Base-by-base conservation (phyloP, 768 basidiomycete genomes). In the Leccinum barrowsii region DNA sequence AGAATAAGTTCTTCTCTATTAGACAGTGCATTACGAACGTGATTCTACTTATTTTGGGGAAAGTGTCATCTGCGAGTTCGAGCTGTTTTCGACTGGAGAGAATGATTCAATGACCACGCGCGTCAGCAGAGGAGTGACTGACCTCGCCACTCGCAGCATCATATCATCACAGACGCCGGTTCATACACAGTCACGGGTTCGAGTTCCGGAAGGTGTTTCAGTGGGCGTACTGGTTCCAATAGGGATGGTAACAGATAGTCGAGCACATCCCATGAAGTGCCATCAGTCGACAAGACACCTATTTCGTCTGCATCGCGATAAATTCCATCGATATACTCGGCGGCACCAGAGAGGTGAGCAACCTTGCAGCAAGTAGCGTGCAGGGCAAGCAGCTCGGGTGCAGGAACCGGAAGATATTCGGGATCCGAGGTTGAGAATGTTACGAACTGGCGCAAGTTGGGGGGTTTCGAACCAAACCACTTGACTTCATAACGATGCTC, bases 351-450 rank as follows among this genome's bases (percentile, higher is more conserved):
- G 5, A 70, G 44, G 46, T 69, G 62, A n/a, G 66, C 65, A 28
- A 70, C 68, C 54, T 69, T 63, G 37, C 54, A 61, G 54, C 66
- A 69, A 44, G 62, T 59, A 7, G 68, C 63, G 51, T 70, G 66
- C 26, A 67, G n/a, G 17, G 54, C 60, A 24, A 70, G 59, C 24
- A 62, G 52, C 24, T 61, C 44, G 0, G 46, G 44, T 1, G 46
- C 30, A 32, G 68, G 63, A n/a, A 64, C 53, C 2, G 64, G 64
- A 56, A 66, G 54, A 37, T 57, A 2, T 15, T 44, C 24, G 7
- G 54, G 53, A 52, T 62, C 50, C 0, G 46, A 7, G 5, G 59
- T 50, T 1, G 62, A 47, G 28, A 67, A 59, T 13, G 46, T 24
- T 3, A 55, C 55, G 3, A 59, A 56, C 44, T 49, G 21, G 8